Base-by-base conservation (phyloP, 768 basidiomycete species). In the Pleurotus platypus region DNA sequence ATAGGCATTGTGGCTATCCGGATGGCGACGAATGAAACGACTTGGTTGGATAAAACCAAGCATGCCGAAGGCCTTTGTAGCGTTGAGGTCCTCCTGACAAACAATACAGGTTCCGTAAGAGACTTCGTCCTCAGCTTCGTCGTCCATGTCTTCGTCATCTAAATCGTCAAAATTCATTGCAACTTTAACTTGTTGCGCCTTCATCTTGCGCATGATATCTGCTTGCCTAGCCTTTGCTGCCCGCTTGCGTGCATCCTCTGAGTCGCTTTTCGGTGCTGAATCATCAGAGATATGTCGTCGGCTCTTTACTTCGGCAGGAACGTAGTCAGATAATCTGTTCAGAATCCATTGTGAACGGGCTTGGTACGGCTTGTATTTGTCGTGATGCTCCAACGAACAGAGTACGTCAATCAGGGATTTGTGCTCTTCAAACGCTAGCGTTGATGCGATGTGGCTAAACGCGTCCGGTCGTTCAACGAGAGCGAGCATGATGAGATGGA, bases 91-190 rank as follows among this genome's bases (percentile, higher is more conserved):
- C 67, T 98, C 97, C 67, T 98, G 97, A 63, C 97, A 99, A 8
- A 98, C 94, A 60, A 99, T 98, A 67, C 97, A 99, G n/a, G 88
- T 89, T 2, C 96, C 96, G 58, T 86, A 88, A 11, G 87, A 87
- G 2, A 80, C 67, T 18, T 78, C 66, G 47, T 78, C 75, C 15
- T 79, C 79, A 1, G 70, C 73, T 6, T 78, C 72, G 7, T 80
- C 80, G 35, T 76, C 75, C 64, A 80, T 82, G 5, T 82, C 80
- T 1, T 91, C 91, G 5, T 87, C 87, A 5, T 84, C 87, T 15
- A 85, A 84, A 50, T 91, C 89, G 48, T 86, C 86, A 57, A 90
- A 87, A 61, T 87, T 89, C 66, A 83, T 79, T 2, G 91, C 85
- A 68, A 95, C 92, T 61, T 86, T 89, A 27, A 86, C 87, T 66